Evolutionary conservation across 2,329 filamentous ascomycete genomes (phyloP), one percentile per base, ranked within the genome.

Genomic region (Zasmidium angulare): DNA sequence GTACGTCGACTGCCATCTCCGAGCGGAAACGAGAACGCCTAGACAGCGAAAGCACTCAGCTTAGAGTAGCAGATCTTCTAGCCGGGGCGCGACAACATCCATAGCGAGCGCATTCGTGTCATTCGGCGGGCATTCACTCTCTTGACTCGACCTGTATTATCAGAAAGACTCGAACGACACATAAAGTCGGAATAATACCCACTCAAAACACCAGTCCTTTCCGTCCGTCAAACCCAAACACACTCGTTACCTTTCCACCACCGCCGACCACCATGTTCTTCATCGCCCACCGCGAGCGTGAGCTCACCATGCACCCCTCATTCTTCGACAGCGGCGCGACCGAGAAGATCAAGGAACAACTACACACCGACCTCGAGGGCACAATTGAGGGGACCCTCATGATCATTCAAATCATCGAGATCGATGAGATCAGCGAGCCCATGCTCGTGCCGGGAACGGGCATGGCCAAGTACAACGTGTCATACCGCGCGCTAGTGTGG

Each of bases 341-440:
- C 70, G 89, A 96, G 68, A 88, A 96, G 69, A 90, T 99, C 46
- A 93, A 90, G 53, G 89, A 89, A 68, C 92, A 93, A 76, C 86
- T 99, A 24, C 84, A 96, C 65, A 89, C 90, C 72, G 93, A 98
- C 74, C 91, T 97, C 63, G 95, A 99, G 78, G 95, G 95, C 22
- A 93, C 90, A 46, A 97, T 93, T 77, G 95, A 92, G 2, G 95
- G 95, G 59, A 91, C 91, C 74, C 97, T 96, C 81, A 98, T 95
- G 77, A 96, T 99, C 73, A 95, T 99, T 69, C 95, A 92, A 72
- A 96, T 99, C 71, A 93, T 99, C 86, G 93, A 97, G 76, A 90
- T 93, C 51, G 93, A 96, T 71, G 90, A 97, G 68, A 93, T 98
- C 71, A 96, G 91, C 17, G 92, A 96, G 72, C 72, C 73, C 12